Evolutionary conservation across 1,284 basidiomycete genomes (phyloP).

Genomic region (Cryptococcus floricola): DNA sequence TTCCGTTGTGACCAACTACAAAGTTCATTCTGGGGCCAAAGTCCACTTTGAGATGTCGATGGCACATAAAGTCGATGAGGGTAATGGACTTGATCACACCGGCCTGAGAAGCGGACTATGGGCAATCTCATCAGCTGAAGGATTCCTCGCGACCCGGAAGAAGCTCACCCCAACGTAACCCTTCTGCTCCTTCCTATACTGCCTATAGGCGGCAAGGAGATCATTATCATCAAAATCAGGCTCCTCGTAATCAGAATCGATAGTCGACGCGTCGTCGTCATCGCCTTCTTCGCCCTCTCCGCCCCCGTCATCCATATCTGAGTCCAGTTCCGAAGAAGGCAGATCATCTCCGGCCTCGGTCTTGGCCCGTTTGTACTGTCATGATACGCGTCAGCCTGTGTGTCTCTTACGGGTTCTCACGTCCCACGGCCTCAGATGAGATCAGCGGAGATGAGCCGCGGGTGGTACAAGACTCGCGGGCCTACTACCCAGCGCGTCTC

Average conservation of each 20-base stretch:
- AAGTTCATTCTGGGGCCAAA: conserved; percentile 94
- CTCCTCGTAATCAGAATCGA: conserved; percentile 35
- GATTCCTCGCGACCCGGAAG: neutral
- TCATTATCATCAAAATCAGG: conserved; percentile 9
- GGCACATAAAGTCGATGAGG: conserved; percentile 96
- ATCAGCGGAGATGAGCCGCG: neutral
- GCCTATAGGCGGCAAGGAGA: conserved; percentile 9
- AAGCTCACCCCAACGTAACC: conserved; percentile 13
- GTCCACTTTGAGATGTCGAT: conserved; percentile 71
- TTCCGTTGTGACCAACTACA: conserved; percentile 75
- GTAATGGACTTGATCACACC: conserved; percentile 84
- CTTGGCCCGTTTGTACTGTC: neutral
- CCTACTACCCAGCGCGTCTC: neutral
- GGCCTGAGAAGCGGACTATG: conserved; percentile 62
- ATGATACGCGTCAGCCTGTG: neutral
- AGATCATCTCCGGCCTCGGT: neutral
- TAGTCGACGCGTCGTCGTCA: conserved; percentile 1
- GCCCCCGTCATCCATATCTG: conserved; percentile 1
- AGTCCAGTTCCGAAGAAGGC: neutral
- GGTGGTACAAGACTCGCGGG: neutral
- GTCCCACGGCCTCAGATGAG: neutral
- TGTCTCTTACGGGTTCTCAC: neutral
- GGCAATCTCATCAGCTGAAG: neutral
- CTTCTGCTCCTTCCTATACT: conserved; percentile 4
- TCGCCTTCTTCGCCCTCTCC: neutral